A percentile compares a stretch with the other conserved stretches of the same genome.
These are phyloP conservation scores for Chrysanthemum makinoi DNA, from an alignment of 129 eudicot genomes.

Conservation along the genomic window DNA sequence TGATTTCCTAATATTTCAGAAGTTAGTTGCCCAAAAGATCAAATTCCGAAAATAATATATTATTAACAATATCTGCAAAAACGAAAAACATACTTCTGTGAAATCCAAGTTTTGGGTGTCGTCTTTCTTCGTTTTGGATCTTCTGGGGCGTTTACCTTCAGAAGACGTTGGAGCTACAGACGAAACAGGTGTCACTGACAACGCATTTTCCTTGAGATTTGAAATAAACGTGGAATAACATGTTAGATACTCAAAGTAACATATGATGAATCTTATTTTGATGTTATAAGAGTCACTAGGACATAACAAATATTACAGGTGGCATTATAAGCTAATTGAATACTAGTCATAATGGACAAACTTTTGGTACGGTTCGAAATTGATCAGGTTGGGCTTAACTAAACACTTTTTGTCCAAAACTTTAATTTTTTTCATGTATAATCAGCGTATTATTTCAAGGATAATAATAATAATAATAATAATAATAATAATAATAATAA, in stretches of 20 bases:
- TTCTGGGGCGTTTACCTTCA: conserved; percentile 18
- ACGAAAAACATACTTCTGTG: conserved; percentile 37
- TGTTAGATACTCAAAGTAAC: conserved; percentile 21
- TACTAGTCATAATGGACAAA: too few species aligned
- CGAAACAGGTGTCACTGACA: conserved; percentile 25
- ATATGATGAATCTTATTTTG: background rate
- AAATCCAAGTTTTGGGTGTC: background rate
- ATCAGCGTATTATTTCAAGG: background rate
- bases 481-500: too few species aligned
- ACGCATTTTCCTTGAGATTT: conserved; percentile 13
- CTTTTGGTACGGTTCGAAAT: too few species aligned
- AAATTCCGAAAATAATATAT: background rate
- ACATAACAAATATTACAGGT: too few species aligned
- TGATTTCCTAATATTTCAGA: conserved; percentile 44
- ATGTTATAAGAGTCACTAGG: background rate
- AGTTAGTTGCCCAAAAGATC: conserved; percentile 16
- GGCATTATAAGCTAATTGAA: too few species aligned
- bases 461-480: too few species aligned
- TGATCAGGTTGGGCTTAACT: too few species aligned
- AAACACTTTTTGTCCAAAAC: too few species aligned
- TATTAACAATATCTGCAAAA: conserved; percentile 11
- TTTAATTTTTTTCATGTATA: too few species aligned
- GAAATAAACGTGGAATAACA: conserved; percentile 23
- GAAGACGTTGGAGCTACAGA: conserved; percentile 16
- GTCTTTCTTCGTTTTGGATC: conserved; percentile 30